A percentile compares a stretch with the other conserved stretches of the same genome.
These are phyloP conservation scores for Carex myosuroides DNA, from an alignment of 176 grass and related monocot species.

Conservation along the genomic window DNA sequence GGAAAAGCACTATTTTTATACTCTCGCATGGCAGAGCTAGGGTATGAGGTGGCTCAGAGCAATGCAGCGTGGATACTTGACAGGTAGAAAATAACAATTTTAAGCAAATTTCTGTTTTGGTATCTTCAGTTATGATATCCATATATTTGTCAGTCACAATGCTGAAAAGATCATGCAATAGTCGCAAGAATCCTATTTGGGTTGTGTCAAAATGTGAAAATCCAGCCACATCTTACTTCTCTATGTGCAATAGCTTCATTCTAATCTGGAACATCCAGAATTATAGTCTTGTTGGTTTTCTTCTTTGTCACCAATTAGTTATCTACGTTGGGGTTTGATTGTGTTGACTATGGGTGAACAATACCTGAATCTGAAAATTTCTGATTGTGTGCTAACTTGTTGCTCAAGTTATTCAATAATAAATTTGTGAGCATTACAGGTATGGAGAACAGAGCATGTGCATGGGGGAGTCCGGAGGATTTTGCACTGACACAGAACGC, in stretches of 20 bases:
- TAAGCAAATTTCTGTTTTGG: neutral
- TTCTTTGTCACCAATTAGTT: neutral
- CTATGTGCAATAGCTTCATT: neutral
- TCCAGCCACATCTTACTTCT: too few species aligned
- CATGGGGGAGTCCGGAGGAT: constrained; percentile 76
- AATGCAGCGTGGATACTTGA: constrained; percentile 99
- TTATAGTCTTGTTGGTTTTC: neutral
- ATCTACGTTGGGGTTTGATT: neutral
- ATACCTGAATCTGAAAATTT: neutral
- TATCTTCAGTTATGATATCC: neutral
- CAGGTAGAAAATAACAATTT: constrained; percentile 11
- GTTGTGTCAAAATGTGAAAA: neutral
- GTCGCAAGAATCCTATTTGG: neutral
- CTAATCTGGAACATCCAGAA: neutral
- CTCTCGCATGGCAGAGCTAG: constrained; percentile 97
- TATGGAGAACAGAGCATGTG: constrained; percentile 85
- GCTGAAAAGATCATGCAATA: neutral
- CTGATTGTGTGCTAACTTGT: neutral
- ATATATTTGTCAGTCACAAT: neutral
- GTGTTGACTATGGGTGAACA: neutral
- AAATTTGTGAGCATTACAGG: neutral
- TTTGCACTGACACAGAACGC: constrained; percentile 85
- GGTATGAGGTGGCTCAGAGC: constrained; percentile 96
- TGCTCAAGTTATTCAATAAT: neutral
- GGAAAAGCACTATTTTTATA: constrained; percentile 92